Evolutionary conservation across 1,284 basidiomycete genomes (phyloP), one percentile per base, ranked within the genome.

Genomic region (Paramarasmius palmivorus): DNA sequence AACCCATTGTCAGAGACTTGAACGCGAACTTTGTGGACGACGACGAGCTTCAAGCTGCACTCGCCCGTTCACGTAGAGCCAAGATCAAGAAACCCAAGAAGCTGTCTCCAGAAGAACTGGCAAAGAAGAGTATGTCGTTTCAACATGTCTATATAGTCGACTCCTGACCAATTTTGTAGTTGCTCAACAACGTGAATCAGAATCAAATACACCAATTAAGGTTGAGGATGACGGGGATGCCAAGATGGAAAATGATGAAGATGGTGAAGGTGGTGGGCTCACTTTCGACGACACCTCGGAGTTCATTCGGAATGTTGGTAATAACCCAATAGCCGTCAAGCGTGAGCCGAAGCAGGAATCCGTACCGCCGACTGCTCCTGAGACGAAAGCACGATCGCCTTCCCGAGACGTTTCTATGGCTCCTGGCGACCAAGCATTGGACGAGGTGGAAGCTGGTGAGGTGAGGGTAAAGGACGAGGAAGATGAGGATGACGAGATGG

Each of bases 211-310:
- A 26, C 66, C 73, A 10, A 75, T 83, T 52, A 84, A 86, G 49
- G 72, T 80, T 7, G 88, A 87, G 56, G 85, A 84, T 2, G 81
- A 78, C 19, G 82, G 82, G 23, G 75, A n/a, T n/a, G 74, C 46
- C 32, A 44, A 26, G 1, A 52, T 46, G 39, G 22, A 40, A 15
- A 65, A 59, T 4, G 57, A 58, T 2, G 77, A 70, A 22, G 82
- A 76, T 2, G 82, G 75, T 10, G 81, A 76, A 20, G 70, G 75
- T 54, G 74, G 75, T 19, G 82, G 86, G 19, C 77, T 99, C 32
- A 92, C 90, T 0, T 95, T 99, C 57, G 96, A 99, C 67, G 95
- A 98, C 63, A 99, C 97, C 0, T 93, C 93, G 15, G 95, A 98
- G 68, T 99, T 99, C 63, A 92, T 99, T 22, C 86, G 95, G 14